A percentile compares a stretch with the other conserved stretches of the same genome.
Conservation (phyloP, 176 grass and related monocot species). For the Miscanthus lutarioriparius region DNA sequence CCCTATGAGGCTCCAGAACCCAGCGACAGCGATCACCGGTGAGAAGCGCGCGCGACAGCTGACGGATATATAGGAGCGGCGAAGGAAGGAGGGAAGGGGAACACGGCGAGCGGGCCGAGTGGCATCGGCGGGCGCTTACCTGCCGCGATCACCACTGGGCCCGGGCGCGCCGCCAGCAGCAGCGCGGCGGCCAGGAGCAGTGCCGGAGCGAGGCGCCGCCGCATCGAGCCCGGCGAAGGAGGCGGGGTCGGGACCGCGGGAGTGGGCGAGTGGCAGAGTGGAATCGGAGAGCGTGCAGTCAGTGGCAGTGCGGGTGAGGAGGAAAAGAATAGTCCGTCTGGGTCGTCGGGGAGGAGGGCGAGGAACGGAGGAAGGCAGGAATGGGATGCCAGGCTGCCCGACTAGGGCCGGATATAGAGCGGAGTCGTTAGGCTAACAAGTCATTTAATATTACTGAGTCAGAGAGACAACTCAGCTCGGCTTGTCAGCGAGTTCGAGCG, state of each 20-base stretch:
- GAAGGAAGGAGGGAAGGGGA: neutral
- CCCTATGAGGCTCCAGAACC: neutral
- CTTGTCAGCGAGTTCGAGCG: too few species aligned
- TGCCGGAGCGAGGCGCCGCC: neutral
- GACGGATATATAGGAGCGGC: neutral
- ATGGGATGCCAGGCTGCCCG: conserved; percentile 40
- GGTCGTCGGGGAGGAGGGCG: neutral
- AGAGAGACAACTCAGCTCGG: too few species aligned
- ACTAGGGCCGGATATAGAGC: too few species aligned
- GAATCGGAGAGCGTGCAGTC: neutral
- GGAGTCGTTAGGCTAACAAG: too few species aligned
- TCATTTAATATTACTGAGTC: too few species aligned
- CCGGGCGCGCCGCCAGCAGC: conserved; percentile 21
- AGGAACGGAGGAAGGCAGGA: neutral
- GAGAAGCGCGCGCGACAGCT: neutral
- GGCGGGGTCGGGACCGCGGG: neutral
- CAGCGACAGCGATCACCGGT: neutral
- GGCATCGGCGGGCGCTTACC: conserved; percentile 29
- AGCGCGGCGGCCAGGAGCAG: conserved; percentile 11
- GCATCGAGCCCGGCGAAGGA: conserved; percentile 12
- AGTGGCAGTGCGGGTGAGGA: neutral
- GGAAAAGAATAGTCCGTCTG: neutral
- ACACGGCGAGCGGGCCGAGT: neutral
- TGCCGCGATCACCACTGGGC: conserved; percentile 56
- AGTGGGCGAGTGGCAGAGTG: neutral